Base-by-base conservation (phyloP, 768 basidiomycete genomes). In the Lanmaoa pseudosensibilis region DNA sequence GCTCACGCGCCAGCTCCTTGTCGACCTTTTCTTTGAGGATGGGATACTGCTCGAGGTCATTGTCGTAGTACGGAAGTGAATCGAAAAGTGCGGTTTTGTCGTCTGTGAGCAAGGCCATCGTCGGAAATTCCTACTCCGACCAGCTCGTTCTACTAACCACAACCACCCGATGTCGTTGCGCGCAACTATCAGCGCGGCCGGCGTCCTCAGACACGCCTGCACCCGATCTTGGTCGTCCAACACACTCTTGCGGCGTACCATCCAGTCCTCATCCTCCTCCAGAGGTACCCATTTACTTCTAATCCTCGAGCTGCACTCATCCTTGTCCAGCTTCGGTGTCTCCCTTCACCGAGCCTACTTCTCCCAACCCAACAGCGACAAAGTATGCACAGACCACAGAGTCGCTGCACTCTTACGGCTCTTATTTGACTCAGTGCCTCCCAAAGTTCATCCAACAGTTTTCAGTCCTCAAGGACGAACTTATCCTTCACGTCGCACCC, bases 371-470 rank as follows among this genome's bases (percentile, higher is more conserved):
- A 1, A 82, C 92, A 16, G 75, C 87, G 19, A 82, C 84, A 51
- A 81, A 82, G 66, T 86, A 88, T 69, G 84, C 86, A 6, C 81
- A 84, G 66, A 81, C 88, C 40, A 86, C 90, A 18, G 85, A 90
- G 69, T 79, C 84, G 21, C 79, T 98, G 37, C 96, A 98, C 73
- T 83, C 84, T 38, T 98, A 94, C 65, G 96, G 93, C 67, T 90
- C 94, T 54, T 98, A 97, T 76, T 80, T 98, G 65, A 87, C 83
- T 48, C 91, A 95, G 68, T 93, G 90, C 69, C 85, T 98, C 23
- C 96, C 96, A 51, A 98, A 97, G 78, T 97, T 86, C 78, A 85
- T 99, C 69, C 96, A 98, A 74, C 97, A 98, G 74, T 98, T 96
- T 80, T 93, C 93, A 12, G 91, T 98, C 45, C 84, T 93, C 73